A percentile compares a stretch with the other conserved stretches of the same genome.
phyloP scores from a whole-genome alignment of 495 filamentous ascomycete species.

The Penicillium canescens region DNA sequence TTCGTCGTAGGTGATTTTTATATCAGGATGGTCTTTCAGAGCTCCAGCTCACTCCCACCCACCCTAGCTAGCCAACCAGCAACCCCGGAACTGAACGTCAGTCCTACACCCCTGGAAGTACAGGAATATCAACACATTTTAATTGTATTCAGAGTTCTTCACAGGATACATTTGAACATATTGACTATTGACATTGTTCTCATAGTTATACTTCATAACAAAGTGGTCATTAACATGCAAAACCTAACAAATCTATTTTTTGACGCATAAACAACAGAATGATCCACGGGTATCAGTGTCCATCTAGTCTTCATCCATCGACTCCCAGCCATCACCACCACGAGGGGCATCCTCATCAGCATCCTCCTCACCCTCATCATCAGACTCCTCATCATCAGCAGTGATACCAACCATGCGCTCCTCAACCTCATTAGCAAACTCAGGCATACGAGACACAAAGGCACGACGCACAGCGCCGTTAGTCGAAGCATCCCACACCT shows the following conservation, averaged over 20 bases:
- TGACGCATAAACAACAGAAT: constrained; percentile 15
- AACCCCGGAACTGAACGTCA: too few species aligned
- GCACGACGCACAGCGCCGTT: constrained; percentile 85
- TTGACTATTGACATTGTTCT: not conserved
- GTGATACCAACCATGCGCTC: constrained; percentile 76
- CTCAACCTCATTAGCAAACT: constrained; percentile 60
- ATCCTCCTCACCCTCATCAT: constrained; percentile 61
- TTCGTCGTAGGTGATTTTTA: too few species aligned
- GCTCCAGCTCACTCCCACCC: too few species aligned
- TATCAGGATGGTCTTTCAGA: too few species aligned
- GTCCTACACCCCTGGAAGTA: too few species aligned
- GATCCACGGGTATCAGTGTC: constrained; percentile 29
- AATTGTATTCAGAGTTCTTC: too few species aligned
- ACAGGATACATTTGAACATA: too few species aligned
- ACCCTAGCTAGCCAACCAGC: too few species aligned
- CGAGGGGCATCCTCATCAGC: constrained; percentile 44
- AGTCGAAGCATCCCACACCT: constrained; percentile 96
- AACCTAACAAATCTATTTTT: constrained; percentile 28
- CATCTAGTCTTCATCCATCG: constrained; percentile 80
- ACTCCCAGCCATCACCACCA: constrained; percentile 70
- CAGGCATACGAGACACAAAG: constrained; percentile 72
- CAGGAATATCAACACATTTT: too few species aligned
- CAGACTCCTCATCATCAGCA: constrained; percentile 63
- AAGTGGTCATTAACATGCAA: constrained; percentile 13
- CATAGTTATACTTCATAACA: constrained; percentile 7